A percentile compares a stretch with the other conserved stretches of the same genome.
These are phyloP conservation scores for Ormosia semicastrata DNA, from an alignment of 306 rosid species.

Conservation along the genomic window DNA sequence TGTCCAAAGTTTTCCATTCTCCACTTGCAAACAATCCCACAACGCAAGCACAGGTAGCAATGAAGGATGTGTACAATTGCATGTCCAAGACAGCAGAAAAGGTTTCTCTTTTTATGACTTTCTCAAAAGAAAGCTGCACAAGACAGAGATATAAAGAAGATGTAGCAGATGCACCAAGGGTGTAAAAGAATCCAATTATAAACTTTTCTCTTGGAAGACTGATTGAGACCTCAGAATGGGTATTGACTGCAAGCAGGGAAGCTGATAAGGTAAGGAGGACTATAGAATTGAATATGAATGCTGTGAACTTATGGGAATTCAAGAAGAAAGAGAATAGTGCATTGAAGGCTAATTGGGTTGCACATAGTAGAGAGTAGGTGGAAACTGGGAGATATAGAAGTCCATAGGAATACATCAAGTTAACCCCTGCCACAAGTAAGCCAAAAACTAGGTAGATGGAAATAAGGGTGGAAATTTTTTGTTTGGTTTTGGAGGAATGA, in stretches of 20 bases:
- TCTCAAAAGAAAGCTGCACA: constrained; percentile 55
- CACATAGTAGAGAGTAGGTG: constrained; percentile 57
- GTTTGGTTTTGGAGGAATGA: constrained; percentile 27
- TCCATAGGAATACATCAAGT: constrained; percentile 66
- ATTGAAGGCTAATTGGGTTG: constrained; percentile 67
- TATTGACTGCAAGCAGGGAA: constrained; percentile 51
- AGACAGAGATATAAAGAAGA: constrained; percentile 52
- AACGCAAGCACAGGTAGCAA: constrained; percentile 44
- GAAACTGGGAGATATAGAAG: constrained; percentile 62
- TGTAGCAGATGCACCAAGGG: constrained; percentile 55
- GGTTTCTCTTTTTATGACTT: constrained; percentile 45
- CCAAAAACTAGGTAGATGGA: constrained; percentile 43
- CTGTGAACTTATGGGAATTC: constrained; percentile 59
- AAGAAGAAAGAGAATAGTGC: constrained; percentile 55
- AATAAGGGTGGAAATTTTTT: constrained; percentile 12
- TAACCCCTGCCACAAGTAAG: constrained; percentile 35
- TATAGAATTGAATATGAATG: constrained; percentile 51
- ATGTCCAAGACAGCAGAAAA: constrained; percentile 47
- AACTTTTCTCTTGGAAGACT: constrained; percentile 25
- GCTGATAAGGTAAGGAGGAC: constrained; percentile 56
- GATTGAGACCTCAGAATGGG: constrained; percentile 35
- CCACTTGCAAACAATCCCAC: constrained; percentile 63
- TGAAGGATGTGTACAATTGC: constrained; percentile 48
- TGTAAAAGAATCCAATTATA: constrained; percentile 47
- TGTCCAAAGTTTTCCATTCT: constrained; percentile 48